Conservation (phyloP, 2,329 filamentous ascomycete species). For the Pyrenochaeta sp. region DNA sequence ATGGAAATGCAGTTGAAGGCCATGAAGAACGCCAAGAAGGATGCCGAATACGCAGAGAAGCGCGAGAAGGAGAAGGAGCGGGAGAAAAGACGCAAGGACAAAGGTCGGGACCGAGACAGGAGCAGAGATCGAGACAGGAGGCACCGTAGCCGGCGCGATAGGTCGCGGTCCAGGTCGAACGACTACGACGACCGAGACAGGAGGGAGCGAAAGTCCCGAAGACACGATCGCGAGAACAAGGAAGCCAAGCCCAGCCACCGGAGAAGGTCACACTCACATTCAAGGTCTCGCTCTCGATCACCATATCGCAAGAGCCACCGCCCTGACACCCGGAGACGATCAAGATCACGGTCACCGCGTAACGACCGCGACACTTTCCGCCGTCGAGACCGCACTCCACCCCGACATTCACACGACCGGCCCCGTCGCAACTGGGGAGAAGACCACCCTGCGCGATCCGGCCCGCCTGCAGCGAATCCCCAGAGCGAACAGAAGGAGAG, state of each 20-base stretch:
- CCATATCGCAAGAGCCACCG: conserved; percentile 30
- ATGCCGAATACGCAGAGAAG: conserved; percentile 47
- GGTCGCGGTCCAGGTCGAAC: conserved; percentile 45
- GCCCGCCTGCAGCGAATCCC: conserved; percentile 7
- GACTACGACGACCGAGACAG: conserved; percentile 37
- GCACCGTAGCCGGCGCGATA: conserved; percentile 39
- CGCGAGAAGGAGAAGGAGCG: conserved; percentile 45
- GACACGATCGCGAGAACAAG: conserved; percentile 27
- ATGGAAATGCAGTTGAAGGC: conserved; percentile 65
- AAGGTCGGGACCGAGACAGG: conserved; percentile 40
- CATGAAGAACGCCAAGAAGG: conserved; percentile 61
- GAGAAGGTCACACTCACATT: conserved; percentile 26
- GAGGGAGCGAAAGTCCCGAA: conserved; percentile 37
- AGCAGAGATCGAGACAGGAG: conserved; percentile 24
- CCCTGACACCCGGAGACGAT: conserved; percentile 20
- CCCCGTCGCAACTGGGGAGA: conserved; percentile 18
- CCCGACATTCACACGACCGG: conserved; percentile 15
- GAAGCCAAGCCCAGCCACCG: conserved; percentile 25
- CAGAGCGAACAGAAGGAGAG: conserved; percentile 18
- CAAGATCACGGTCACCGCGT: conserved; percentile 23
- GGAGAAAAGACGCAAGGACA: conserved; percentile 58
- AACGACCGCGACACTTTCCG: conserved; percentile 25
- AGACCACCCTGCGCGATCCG: conserved; percentile 10
- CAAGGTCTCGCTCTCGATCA: conserved; percentile 28
- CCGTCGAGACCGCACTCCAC: conserved; percentile 30